Percentiles rank a stretch among this genome's conserved stretches.
These are phyloP conservation scores for Colletotrichum sp. DNA, from an alignment of 2,329 filamentous ascomycete species.

Conservation along the genomic window DNA sequence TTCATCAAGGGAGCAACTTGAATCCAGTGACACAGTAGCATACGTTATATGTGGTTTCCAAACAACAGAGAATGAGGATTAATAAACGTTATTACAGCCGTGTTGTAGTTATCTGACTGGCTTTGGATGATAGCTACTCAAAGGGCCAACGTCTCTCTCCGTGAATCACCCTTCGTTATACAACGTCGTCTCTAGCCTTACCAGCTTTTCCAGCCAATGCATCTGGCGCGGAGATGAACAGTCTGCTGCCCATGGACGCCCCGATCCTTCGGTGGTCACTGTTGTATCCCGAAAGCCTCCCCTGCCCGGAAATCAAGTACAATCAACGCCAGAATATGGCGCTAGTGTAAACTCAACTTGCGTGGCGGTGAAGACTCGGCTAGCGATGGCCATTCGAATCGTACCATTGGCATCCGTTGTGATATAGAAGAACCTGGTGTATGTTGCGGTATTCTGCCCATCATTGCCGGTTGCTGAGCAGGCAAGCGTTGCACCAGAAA, in stretches of 20 bases:
- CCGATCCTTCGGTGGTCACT: neutral
- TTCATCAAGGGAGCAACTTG: no score
- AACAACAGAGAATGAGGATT: fast-evolving
- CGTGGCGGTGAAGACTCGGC: neutral
- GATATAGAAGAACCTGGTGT: neutral
- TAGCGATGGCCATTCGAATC: neutral
- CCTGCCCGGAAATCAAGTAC: fast-evolving
- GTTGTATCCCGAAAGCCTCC: neutral
- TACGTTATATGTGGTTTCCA: no score
- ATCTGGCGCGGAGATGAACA: no score
- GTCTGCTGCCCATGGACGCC: no score
- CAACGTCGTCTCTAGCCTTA: no score
- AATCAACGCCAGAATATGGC: neutral
- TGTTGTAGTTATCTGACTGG: no score
- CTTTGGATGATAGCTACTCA: no score
- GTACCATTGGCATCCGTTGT: neutral
- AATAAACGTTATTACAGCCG: no score
- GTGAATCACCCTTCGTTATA: no score
- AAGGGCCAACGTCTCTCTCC: no score
- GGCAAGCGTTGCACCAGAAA: neutral
- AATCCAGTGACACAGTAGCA: no score
- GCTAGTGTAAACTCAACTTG: neutral
- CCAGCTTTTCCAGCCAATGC: no score
- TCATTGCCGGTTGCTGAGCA: neutral
- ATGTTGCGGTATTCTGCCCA: neutral